These are phyloP conservation scores for Phaffia tasmanica DNA, from an alignment of 768 basidiomycete genomes.

Conservation along the genomic window DNA sequence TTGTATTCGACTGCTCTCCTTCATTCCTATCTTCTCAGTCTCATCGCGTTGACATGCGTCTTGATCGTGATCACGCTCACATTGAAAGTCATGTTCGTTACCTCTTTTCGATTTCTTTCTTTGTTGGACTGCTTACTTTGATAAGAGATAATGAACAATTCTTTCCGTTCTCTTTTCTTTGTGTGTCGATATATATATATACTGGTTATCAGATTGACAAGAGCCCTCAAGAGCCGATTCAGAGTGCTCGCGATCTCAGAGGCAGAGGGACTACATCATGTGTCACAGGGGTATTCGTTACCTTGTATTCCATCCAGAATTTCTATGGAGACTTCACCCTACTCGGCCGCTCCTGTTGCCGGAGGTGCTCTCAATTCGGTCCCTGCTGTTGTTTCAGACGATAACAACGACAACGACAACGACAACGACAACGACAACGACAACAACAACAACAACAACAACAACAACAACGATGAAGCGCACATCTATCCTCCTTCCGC, in stretches of 20 bases:
- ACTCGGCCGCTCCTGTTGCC: neutral
- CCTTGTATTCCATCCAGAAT: neutral
- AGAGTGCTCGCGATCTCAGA: conserved; percentile 16
- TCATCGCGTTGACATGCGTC: conserved; percentile 15
- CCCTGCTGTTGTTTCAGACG: neutral
- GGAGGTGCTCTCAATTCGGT: neutral
- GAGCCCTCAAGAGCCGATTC: conserved; percentile 22
- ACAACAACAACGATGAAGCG: neutral
- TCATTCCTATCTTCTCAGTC: neutral
- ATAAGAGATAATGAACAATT: neutral
- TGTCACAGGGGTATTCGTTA: neutral
- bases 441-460: neutral
- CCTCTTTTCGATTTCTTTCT: neutral
- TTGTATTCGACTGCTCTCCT: too few species aligned
- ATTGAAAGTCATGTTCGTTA: conserved; percentile 17
- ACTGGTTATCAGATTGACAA: conserved; percentile 11
- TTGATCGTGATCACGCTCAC: conserved; percentile 21
- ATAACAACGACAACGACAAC: neutral
- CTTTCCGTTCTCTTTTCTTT: neutral
- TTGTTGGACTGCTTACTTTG: neutral
- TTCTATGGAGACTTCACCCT: neutral
- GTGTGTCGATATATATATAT: too few species aligned
- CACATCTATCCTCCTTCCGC: neutral
- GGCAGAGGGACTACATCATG: conserved; percentile 14
- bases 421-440: neutral